phyloP scores from a whole-genome alignment of 2,329 filamentous ascomycete genomes.

The Alternaria incomplexa region DNA sequence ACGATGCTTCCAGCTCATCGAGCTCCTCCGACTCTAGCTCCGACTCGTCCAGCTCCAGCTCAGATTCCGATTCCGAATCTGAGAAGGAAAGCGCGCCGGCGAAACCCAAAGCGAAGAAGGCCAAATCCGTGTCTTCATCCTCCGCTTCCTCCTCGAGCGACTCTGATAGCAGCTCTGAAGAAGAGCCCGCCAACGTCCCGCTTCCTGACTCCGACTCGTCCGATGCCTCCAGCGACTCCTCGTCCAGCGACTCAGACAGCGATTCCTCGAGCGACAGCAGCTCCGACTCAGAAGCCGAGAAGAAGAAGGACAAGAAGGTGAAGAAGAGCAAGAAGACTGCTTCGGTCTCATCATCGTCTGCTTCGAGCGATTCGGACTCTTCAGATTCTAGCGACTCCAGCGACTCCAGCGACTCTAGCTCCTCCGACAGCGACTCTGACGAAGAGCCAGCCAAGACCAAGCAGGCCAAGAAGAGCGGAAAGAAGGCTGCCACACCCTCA shows the following conservation, averaged over 20 bases:
- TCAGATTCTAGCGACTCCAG: constrained; percentile 29
- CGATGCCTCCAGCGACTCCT: constrained; percentile 35
- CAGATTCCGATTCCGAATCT: constrained; percentile 28
- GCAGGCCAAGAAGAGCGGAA: constrained; percentile 20
- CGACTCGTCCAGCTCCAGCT: constrained; percentile 25
- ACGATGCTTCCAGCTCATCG: constrained; percentile 20
- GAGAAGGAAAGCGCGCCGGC: constrained; percentile 50
- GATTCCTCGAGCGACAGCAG: constrained; percentile 36
- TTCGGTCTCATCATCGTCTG: constrained; percentile 37
- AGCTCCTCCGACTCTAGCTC: constrained; percentile 22
- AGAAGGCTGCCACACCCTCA: constrained; percentile 24
- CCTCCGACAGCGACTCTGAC: constrained; percentile 35
- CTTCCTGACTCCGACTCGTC: constrained; percentile 35
- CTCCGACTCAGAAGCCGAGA: constrained; percentile 34
- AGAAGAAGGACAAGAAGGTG: constrained; percentile 19
- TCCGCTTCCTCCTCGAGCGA: constrained; percentile 24
- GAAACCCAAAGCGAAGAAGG: constrained; percentile 21
- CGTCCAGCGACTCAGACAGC: constrained; percentile 19
- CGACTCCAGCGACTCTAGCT: constrained; percentile 33
- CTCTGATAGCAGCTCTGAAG: constrained; percentile 28
- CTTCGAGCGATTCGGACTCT: constrained; percentile 33
- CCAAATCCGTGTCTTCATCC: constrained; percentile 12
- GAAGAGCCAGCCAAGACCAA: constrained; percentile 17
- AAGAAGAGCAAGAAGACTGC: constrained; percentile 36
- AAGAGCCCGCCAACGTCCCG: constrained; percentile 31